Base-by-base conservation (phyloP, 2,329 filamentous ascomycete genomes). In the Pseudogymnoascus destructans region DNA sequence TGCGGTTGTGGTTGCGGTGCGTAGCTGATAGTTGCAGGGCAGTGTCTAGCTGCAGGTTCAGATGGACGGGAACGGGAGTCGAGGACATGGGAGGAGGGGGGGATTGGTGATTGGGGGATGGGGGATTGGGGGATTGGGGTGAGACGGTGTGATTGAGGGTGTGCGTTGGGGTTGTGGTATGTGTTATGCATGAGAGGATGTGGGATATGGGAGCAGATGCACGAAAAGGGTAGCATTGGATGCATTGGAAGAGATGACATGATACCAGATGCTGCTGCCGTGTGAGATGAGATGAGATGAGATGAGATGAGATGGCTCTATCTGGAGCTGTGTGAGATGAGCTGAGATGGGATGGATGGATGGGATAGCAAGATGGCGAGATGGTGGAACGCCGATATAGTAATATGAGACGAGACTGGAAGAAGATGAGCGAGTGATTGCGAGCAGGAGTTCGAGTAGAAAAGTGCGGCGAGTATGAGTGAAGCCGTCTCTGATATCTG, bases 121-220 rank as follows among this genome's bases (percentile, higher is more conserved):
- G 75, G 73, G 57, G 70, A 71, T 54, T 68, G 77, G 55, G 73
- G 70, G 6, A 8, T 27, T 27, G 30, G 9, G 13, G 32, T 35
- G 32, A 35, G 32, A 35, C 13, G 32, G 32, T 35, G 13, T 35
- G 32, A 32, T 32, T 32, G 30, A 13, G 30, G 2, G 30, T 32
- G 9, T 11, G 9, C 3, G 2, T n/a, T n/a, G 11, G 5, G 13
- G 5, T 5, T 35, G 5, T 35, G 32, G 11, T 35, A 13, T 5
- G 32, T 6, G 13, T 35, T n/a, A n/a, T 35, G 32, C n/a, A 5
- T 1, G 13, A 8, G 5, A 30, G 8, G 27, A 5, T 35, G 32
- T 35, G 30, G 30, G 11, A 32, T 32, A 9, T 32, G 30, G 30
- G 11, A 23, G 23, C 6, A 5, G 5, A 5, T 23, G 23, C 23